Base-by-base conservation (phyloP, 768 basidiomycete genomes). In the Hortiboletus campestris region DNA sequence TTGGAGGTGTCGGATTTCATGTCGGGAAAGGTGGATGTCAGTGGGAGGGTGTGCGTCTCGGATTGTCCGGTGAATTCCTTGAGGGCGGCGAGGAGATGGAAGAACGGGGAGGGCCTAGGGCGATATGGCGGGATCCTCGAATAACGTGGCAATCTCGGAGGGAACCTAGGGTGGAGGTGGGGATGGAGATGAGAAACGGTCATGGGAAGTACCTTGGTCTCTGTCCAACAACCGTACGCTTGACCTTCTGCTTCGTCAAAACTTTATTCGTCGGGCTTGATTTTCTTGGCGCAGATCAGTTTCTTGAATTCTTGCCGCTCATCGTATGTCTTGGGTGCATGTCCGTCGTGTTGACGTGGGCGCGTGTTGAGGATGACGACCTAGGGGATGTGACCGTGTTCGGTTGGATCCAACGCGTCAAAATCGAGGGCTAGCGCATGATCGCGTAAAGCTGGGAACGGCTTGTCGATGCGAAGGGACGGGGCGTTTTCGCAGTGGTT, bases 211-310 rank as follows among this genome's bases (percentile, higher is more conserved):
- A 80, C 81, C 43, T 73, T 75, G 19, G 81, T 80, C 50, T 75
- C 75, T 0, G 83, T 83, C 86, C 85, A 94, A 51, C 82, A 82
- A 28, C 90, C 84, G 70, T 91, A 95, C 0, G 89, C 91, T 67
- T 97, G 91, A 7, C 87, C 79, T 64, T 89, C 82, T 2, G 95
- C 96, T 71, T 98, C 96, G 57, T 97, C 96, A 67, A 94, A 94
- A 73, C 98, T 98, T 77, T 99, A 97, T 67, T 98, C 94, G 67
- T 99, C 97, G 0, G 73, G 62, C 64, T 92, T 93, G 54, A 80
- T 67, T 63, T 86, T 85, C 78, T 86, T 82, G 1, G 74, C 74
- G 17, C 76, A 71, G 42, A 98, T 74, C 3, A 51, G 52, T 34
- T 80, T 74, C 66, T 94, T 94, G 79, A 98, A 96, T 29, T 80